Evolutionary conservation across 768 basidiomycete species (phyloP).

Genomic region (Boletus vinaceobasis): DNA sequence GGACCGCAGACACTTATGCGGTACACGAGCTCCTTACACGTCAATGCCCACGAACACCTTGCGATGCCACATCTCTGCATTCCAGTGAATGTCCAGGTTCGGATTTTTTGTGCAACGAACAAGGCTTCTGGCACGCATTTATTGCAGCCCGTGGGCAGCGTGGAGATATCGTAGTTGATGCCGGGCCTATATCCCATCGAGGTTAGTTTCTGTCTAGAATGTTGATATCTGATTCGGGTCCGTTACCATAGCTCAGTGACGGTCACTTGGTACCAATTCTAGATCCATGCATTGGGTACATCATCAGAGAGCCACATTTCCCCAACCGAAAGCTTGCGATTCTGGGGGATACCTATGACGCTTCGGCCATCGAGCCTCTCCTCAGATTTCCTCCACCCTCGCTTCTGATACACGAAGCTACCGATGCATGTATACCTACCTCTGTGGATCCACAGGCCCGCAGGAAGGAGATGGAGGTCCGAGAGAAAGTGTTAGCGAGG

Average conservation of each 20-base stretch:
- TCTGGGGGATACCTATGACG: conserved; percentile 75
- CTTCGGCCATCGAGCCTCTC: conserved; percentile 55
- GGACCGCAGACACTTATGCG: conserved; percentile 57
- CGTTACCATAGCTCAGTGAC: background rate
- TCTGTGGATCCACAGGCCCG: conserved; percentile 49
- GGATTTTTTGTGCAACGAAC: conserved; percentile 51
- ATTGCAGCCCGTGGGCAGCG: conserved; percentile 36
- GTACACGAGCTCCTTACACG: conserved; percentile 74
- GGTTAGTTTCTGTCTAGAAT: conserved; percentile 39
- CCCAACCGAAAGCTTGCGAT: conserved; percentile 64
- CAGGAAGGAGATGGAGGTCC: conserved; percentile 40
- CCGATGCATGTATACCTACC: conserved; percentile 66
- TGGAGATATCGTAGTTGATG: conserved; percentile 57
- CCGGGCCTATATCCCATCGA: conserved; percentile 74
- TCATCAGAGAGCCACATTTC: conserved; percentile 55
- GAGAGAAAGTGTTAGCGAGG: conserved; percentile 51
- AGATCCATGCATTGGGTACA: conserved; percentile 81
- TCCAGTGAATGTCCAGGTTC: conserved; percentile 59
- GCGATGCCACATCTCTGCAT: conserved; percentile 49
- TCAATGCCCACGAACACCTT: conserved; percentile 53
- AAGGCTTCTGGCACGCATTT: conserved; percentile 68
- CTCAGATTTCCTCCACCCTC: conserved; percentile 48
- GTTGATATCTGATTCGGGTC: background rate
- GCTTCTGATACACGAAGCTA: conserved; percentile 84
- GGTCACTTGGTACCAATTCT: background rate